Evolutionary conservation across 1,139 yeast genomes (phyloP), one percentile per base, ranked within the genome.

Genomic region (Pichia sp.): DNA sequence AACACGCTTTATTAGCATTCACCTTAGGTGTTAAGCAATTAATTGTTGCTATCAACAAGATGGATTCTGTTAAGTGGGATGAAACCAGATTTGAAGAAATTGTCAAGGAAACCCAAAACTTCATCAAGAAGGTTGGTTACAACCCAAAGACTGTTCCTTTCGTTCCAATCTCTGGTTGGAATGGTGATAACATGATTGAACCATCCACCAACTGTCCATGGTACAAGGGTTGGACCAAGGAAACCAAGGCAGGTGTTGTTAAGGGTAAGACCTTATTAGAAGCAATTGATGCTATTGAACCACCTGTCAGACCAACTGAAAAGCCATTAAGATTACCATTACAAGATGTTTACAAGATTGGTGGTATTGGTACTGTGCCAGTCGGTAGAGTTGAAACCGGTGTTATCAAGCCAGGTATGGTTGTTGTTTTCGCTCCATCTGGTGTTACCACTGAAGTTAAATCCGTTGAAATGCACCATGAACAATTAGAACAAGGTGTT

Each of bases 341-440:
- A 67, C 91, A 83, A 76, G 91, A 83, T 78, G 91, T 82, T 61
- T 82, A 83, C 88, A 82, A 81, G 85, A 82, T 82, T 63, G 89
- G 89, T 74, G 91, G 91, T 82, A 82, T 81, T 64, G 89, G 93
- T 61, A 82, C 93, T 67, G 93, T 83, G 75, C 91, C 93, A 72
- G 91, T 83, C 77, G 91, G 91, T 67, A 82, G 91, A 77, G 91
- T 82, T 66, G 91, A 83, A 77, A 83, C 91, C 72, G 91, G 91
- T 82, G 71, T 79, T 62, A 82, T 82, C 76, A 82, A 82, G 80
- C 80, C 89, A 67, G 91, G 91, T 79, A 81, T 80, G 89, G 79
- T 82, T 68, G 91, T 82, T 58, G 77, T 85, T 64, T 83, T 82
- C 62, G 93, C 93, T 71, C 93, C 93, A 72, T 82, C 86, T 64